Base-by-base conservation (phyloP, 805 yeast species). In the Candida sonorensis region DNA sequence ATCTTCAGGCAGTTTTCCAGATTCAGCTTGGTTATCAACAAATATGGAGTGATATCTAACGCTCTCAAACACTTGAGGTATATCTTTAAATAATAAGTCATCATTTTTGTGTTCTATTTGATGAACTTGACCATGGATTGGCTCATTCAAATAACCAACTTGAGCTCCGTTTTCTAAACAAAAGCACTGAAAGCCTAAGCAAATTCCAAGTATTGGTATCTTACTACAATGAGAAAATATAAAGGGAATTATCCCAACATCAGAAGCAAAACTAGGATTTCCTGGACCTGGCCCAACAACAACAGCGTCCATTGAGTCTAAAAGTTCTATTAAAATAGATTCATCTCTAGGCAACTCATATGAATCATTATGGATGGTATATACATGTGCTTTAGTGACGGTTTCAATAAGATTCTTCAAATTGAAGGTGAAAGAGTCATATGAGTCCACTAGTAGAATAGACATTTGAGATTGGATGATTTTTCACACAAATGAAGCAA, bases 251-350 rank as follows among this genome's bases (percentile, higher is more conserved):
- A 86, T 67, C 0, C 95, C 96, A 18, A 81, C 73, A 47, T 88
- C 97, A 2, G 50, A 23, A 4, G 68, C 48, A 45, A 62, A 60
- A 1, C 59, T 55, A 0, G 98, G 98, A 45, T 83, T 75, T 0
- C 99, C 99, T 0, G 99, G 99, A 0, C 99, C 99, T 0, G 99
- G 99, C 0, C 98, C 98, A 7, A 92, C 67, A 0, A 92, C 75
- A 3, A 92, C 65, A 21, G 86, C 86, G 36, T 82, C 85, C 43
- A 85, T 77, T 7, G 62, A 49, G 1, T 66, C 62, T 13, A 84
- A 49, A 36, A 69, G 64, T 2, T 47, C 37, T 5, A 45, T 43
- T 30, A 81, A 61, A 20, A 63, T 64, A 1, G 42, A 30, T 4
- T 53, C 50, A 37, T 53, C 57, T 2, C 42, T 37, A 3, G 57